Evolutionary conservation across 495 filamentous ascomycete genomes (phyloP).

Genomic region (Penicillium egyptiacum): DNA sequence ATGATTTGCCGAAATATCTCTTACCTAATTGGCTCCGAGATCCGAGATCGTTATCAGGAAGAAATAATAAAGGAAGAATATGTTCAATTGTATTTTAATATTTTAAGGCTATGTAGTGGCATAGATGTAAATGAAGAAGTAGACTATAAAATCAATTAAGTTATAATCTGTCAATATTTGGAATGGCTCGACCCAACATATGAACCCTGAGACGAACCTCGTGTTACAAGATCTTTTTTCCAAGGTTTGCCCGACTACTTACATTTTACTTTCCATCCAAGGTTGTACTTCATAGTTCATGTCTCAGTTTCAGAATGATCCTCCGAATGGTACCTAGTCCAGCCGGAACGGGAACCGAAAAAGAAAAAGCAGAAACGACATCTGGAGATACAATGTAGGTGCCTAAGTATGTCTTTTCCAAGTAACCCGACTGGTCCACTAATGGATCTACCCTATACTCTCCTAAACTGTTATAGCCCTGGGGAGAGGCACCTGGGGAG

Average conservation of each 20-base stretch:
- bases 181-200: not conserved
- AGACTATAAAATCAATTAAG: not conserved
- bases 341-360: not conserved
- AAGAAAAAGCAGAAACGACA: not conserved
- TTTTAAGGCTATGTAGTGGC: not conserved
- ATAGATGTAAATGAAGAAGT: not conserved
- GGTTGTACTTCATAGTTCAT: not conserved
- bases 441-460: not conserved
- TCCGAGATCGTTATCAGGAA: not conserved
- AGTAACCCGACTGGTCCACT: no score
- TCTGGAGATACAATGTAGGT: not conserved
- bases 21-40: conserved; percentile 29
- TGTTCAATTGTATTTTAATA: not conserved
- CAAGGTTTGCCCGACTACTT: not conserved
- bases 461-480: no score
- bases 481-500: no score
- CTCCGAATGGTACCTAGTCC: not conserved
- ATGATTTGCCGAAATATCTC: conserved; percentile 14
- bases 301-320: not conserved
- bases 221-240: conserved; percentile 1
- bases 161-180: not conserved
- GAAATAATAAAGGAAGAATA: no score
- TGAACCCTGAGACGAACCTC: not conserved
- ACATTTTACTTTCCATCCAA: not conserved
- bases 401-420: not conserved